A percentile compares a stretch with the other conserved stretches of the same genome.
These are phyloP conservation scores for Jaapia argillacea DNA, from an alignment of 768 basidiomycete species.

Conservation along the genomic window DNA sequence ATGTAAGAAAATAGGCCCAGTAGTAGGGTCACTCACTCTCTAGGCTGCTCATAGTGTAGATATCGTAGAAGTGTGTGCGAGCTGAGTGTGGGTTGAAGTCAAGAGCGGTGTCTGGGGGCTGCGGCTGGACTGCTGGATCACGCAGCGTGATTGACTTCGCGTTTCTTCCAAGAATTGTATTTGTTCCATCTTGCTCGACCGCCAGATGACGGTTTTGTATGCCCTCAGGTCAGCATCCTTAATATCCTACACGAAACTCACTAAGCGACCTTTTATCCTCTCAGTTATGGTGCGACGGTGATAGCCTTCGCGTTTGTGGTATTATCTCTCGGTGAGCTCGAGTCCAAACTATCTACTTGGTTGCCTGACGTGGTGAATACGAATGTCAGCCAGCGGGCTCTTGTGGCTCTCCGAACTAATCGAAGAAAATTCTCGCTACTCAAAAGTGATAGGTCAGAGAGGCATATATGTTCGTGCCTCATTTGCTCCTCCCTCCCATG, in stretches of 20 bases:
- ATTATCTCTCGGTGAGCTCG: constrained; percentile 68
- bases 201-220: neutral
- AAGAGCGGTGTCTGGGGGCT: too few relatives aligned
- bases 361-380: constrained; percentile 7
- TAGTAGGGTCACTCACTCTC: constrained; percentile 62
- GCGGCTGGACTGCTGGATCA: too few relatives aligned
- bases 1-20: constrained; percentile 19
- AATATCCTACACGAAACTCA: neutral
- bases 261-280: neutral
- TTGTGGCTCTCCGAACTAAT: constrained; percentile 92
- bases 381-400: constrained; percentile 71
- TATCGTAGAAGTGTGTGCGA: too few relatives aligned
- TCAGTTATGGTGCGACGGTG: constrained; percentile 64
- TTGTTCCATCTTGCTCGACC: too few relatives aligned
- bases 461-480: constrained; percentile 69
- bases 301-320: constrained; percentile 87
- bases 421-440: constrained; percentile 80
- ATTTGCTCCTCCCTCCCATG: neutral
- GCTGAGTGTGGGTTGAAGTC: too few relatives aligned
- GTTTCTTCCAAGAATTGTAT: too few relatives aligned
- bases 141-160: too few relatives aligned
- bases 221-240: neutral
- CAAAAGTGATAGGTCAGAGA: constrained; percentile 77
- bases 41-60: constrained; percentile 59
- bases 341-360: constrained; percentile 1